phyloP scores from a whole-genome alignment of 2,329 filamentous ascomycete genomes.

The Penicillium verrucosum region DNA sequence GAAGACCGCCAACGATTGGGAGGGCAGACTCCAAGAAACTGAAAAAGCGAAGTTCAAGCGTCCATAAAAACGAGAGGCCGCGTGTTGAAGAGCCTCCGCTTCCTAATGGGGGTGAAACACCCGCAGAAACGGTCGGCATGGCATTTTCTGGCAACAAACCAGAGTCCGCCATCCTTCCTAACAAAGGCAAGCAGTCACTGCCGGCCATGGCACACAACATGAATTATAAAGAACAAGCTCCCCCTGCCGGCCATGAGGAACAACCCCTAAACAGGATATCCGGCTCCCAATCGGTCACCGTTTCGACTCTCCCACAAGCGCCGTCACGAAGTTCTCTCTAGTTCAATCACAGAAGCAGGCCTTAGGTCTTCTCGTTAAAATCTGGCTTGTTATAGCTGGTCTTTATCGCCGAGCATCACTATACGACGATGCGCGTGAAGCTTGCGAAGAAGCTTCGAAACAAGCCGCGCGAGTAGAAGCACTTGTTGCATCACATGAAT shows the following conservation, averaged over 20 bases:
- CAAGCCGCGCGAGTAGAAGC: constrained; percentile 69
- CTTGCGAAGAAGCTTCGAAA: constrained; percentile 76
- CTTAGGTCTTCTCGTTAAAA: constrained; percentile 63
- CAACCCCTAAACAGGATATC: constrained; percentile 43
- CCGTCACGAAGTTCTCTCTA: constrained; percentile 50
- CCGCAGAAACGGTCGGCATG: constrained; percentile 27
- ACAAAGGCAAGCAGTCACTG: constrained; percentile 33
- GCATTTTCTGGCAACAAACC: constrained; percentile 29
- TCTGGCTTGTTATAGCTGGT: constrained; percentile 87
- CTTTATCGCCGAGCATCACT: constrained; percentile 81
- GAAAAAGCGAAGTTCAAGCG: constrained; percentile 33
- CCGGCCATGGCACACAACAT: constrained; percentile 39
- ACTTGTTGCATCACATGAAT: constrained; percentile 61
- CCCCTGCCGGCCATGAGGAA: constrained; percentile 40
- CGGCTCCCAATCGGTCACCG: constrained; percentile 36
- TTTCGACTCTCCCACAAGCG: constrained; percentile 41
- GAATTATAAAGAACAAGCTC: constrained; percentile 32
- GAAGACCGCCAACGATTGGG: constrained; percentile 27
- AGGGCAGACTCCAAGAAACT: constrained; percentile 35
- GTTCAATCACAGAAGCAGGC: constrained; percentile 55
- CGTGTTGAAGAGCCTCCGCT: constrained; percentile 22
- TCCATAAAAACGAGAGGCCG: constrained; percentile 26
- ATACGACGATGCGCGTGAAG: constrained; percentile 74
- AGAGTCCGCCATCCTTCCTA: constrained; percentile 17
- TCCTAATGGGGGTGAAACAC: constrained; percentile 22